A percentile compares a stretch with the other conserved stretches of the same genome.
These are phyloP conservation scores for Acidomyces sp. DNA, from an alignment of 495 filamentous ascomycete genomes.

Conservation along the genomic window DNA sequence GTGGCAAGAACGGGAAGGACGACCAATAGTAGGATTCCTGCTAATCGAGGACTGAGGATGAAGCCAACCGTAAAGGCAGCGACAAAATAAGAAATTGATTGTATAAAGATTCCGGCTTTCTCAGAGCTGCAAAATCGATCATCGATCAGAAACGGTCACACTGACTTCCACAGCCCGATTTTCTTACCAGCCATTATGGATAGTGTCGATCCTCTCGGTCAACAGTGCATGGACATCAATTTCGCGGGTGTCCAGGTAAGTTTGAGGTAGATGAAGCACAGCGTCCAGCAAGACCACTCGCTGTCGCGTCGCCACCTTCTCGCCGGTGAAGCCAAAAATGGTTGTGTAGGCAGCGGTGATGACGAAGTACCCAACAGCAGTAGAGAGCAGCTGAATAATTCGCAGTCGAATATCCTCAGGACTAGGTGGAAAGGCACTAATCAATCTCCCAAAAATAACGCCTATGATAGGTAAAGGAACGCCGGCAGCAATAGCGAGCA, in stretches of 20 bases:
- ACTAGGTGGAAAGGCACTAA: constrained; percentile 30
- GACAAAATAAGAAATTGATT: constrained; percentile 37
- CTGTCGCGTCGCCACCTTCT: constrained; percentile 26
- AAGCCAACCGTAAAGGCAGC: constrained; percentile 38
- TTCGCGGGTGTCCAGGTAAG: constrained; percentile 29
- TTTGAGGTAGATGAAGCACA: constrained; percentile 29
- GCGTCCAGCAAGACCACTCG: constrained; percentile 24
- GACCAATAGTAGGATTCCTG: constrained; percentile 32
- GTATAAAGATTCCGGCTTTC: constrained; percentile 38
- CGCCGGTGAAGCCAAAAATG: constrained; percentile 29
- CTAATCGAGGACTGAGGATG: constrained; percentile 36
- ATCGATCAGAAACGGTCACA: no score
- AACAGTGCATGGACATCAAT: constrained; percentile 27
- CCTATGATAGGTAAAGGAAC: constrained; percentile 33
- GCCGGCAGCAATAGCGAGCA: constrained; percentile 30
- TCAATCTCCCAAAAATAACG: constrained; percentile 34
- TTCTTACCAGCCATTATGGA: constrained; percentile 36
- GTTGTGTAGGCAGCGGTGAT: constrained; percentile 29
- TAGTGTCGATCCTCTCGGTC: constrained; percentile 31
- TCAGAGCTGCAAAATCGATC: no score
- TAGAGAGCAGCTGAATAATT: constrained; percentile 26
- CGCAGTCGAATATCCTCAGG: constrained; percentile 25
- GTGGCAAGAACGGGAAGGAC: constrained; percentile 32
- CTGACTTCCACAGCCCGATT: no score
- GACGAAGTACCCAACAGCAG: constrained; percentile 30